Base-by-base conservation (phyloP, 2,329 filamentous ascomycete genomes). In the Pseudohalonectria lignicola region DNA sequence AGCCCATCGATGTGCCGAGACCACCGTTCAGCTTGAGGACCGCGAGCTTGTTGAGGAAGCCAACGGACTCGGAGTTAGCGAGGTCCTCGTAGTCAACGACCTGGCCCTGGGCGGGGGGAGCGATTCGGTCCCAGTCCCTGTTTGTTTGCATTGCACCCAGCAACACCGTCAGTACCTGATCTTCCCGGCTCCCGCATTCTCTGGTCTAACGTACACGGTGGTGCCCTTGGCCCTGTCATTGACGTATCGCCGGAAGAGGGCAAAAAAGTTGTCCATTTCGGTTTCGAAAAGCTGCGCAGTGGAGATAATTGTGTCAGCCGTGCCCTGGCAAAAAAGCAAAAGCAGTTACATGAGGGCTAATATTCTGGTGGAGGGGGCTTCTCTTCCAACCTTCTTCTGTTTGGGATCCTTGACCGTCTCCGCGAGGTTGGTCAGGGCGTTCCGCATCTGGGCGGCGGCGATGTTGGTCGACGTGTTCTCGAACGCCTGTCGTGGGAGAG, bases 231-330 rank as follows among this genome's bases (percentile, higher is more conserved):
- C 90, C 74, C 95, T 94, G 71, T 96, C 92, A 61, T 95, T 95
- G 47, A 98, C 72, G 67, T 95, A 98, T 66, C 92, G 80, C 59
- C 92, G 84, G 82, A 98, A 98, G 45, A 98, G 82, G 44, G 87
- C 82, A 60, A 98, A 98, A 75, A 98, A 98, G 79, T 98, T 98
- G 77, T 98, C 92, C 88, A 95, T 96, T 69, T 98, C 90, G 4
- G 88, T 93, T 70, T 96, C 90, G 63, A 96, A 96, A 49, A 93
- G 79, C 85, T 86, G 49, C 50, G 34, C 5, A 17, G 29, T 7
- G 18, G 4, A 7, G 11, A 17, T n/a, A n/a, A n/a, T n/a, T n/a
- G n/a, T n/a, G n/a, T n/a, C n/a, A n/a, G n/a, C n/a, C n/a, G n/a
- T n/a, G n/a, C n/a, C n/a, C n/a, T n/a, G n/a, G n/a, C n/a, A n/a